phyloP scores from a whole-genome alignment of 2,329 filamentous ascomycete genomes.

The Aspergillus sp. region DNA sequence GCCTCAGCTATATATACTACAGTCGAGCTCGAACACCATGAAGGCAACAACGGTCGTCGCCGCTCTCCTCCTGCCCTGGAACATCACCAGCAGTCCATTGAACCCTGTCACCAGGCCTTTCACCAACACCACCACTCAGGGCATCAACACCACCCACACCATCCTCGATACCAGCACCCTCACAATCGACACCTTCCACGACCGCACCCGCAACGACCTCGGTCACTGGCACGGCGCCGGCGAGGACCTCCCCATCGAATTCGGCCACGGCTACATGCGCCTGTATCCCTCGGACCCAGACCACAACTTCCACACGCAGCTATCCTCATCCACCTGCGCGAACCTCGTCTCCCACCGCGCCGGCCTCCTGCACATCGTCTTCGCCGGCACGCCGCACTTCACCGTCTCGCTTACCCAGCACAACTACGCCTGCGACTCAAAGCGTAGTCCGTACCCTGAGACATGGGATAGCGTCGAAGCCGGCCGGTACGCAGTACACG shows the following conservation, averaged over 20 bases:
- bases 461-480: conserved; percentile 61
- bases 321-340: conserved; percentile 44
- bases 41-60: neutral
- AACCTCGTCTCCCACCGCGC: conserved; percentile 47
- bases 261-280: conserved; percentile 44
- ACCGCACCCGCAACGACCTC: conserved; percentile 47
- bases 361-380: conserved; percentile 56
- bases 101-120: no score
- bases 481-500: conserved; percentile 45
- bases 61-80: neutral
- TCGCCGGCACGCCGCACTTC: conserved; percentile 54
- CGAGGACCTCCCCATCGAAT: conserved; percentile 47
- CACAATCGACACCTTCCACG: conserved; percentile 54
- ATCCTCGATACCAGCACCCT: conserved; percentile 7
- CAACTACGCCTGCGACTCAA: conserved; percentile 50
- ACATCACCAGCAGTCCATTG: neutral
- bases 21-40: no score
- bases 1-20: no score
- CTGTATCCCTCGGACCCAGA: conserved; percentile 53
- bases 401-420: conserved; percentile 58
- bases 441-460: conserved; percentile 51
- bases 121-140: conserved; percentile 1
- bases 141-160: neutral
- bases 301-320: conserved; percentile 52
- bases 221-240: conserved; percentile 59